Percentiles rank a stretch among this genome's conserved stretches.
These are phyloP conservation scores for Cyclotella choctawhatcheeana DNA, from an alignment of 108 stramenopile genomes.

Conservation along the genomic window DNA sequence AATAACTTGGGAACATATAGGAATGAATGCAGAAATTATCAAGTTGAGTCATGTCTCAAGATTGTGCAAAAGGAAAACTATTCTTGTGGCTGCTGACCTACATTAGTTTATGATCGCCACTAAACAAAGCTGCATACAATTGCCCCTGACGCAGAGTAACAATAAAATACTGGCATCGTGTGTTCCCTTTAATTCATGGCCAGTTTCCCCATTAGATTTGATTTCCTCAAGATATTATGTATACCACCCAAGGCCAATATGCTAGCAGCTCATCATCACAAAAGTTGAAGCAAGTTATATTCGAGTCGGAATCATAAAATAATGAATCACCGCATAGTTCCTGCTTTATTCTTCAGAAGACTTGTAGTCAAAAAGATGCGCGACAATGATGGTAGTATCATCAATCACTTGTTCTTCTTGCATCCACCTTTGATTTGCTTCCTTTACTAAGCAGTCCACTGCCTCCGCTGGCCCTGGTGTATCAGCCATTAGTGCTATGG, in stretches of 20 bases:
- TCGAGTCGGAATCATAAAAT: constrained; percentile 4
- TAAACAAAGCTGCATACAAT: too few species aligned
- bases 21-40: too few species aligned
- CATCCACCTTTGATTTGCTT: constrained; percentile 97
- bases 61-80: not conserved
- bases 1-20: too few species aligned
- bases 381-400: constrained; percentile 98
- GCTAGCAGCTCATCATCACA: not conserved
- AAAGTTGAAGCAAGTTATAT: not conserved
- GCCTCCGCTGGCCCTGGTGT: constrained; percentile 86
- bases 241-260: constrained; percentile 1
- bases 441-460: constrained; percentile 91
- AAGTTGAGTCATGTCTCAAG: too few species aligned
- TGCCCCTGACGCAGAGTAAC: too few species aligned
- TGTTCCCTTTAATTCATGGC: too few species aligned
- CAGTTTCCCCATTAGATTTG: not conserved
- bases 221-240: not conserved
- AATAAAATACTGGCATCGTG: too few species aligned
- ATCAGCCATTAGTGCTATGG: constrained; percentile 85
- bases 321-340: not conserved
- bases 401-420: constrained; percentile 98
- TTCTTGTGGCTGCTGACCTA: not conserved
- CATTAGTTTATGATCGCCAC: constrained; percentile 2
- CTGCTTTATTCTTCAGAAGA: constrained; percentile 39
- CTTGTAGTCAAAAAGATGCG: constrained; percentile 90